phyloP scores from a whole-genome alignment of 2,329 filamentous ascomycete species.

The Chalaropsis thielavioides region DNA sequence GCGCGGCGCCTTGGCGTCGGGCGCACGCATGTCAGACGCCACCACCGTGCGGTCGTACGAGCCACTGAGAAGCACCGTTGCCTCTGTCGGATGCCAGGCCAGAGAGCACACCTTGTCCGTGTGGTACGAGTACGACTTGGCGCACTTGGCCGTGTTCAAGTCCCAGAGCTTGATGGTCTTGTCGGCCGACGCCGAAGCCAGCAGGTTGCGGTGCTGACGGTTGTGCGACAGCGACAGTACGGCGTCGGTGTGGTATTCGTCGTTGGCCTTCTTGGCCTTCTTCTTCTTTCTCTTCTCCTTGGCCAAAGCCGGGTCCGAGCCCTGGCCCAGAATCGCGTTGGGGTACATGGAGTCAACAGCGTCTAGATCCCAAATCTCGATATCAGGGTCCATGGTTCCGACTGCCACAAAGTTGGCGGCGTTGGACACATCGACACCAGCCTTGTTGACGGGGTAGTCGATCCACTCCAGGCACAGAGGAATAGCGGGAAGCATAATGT shows the following conservation, averaged over 20 bases:
- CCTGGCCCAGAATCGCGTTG: constrained; percentile 83
- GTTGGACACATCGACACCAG: constrained; percentile 44
- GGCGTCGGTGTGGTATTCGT: constrained; percentile 85
- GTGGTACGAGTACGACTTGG: constrained; percentile 90
- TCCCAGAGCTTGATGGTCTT: constrained; percentile 98
- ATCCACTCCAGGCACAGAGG: constrained; percentile 94
- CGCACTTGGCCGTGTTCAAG: constrained; percentile 77
- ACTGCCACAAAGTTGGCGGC: constrained; percentile 86
- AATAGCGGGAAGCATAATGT: constrained; percentile 97
- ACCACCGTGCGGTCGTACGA: constrained; percentile 92
- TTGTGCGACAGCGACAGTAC: constrained; percentile 86
- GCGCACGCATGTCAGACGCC: constrained; percentile 90
- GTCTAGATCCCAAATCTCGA: constrained; percentile 96
- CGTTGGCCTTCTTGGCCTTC: constrained; percentile 76
- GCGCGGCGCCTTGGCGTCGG: constrained; percentile 62
- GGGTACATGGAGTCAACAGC: constrained; percentile 96
- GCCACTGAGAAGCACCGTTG: constrained; percentile 78
- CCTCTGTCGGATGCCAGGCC: constrained; percentile 78
- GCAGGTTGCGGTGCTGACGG: constrained; percentile 79
- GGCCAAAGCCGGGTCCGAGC: constrained; percentile 36
- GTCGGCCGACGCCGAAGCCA: constrained; percentile 90
- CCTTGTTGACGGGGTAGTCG: constrained; percentile 72
- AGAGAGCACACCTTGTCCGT: constrained; percentile 96
- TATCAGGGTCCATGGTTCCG: constrained; percentile 95
- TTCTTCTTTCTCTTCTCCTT: constrained; percentile 74